These are phyloP conservation scores for Pleurotus djamor DNA, from an alignment of 768 basidiomycete genomes.

Conservation along the genomic window DNA sequence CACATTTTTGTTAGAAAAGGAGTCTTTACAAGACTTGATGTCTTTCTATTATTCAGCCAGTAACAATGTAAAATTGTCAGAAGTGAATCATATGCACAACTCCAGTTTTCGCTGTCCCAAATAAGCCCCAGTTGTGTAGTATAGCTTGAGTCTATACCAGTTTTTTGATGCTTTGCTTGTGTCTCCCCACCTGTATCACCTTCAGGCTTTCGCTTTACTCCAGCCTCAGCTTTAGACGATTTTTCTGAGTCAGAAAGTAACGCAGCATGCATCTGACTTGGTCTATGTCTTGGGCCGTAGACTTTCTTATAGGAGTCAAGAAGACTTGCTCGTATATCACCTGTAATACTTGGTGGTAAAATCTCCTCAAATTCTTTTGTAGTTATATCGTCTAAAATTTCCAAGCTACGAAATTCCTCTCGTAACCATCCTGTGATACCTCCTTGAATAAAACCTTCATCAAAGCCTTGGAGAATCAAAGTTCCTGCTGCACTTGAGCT, in stretches of 20 bases:
- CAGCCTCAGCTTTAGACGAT: no score
- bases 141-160: neutral
- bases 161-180: neutral
- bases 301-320: neutral
- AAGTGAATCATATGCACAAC: neutral
- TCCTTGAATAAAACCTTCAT: constrained; percentile 14
- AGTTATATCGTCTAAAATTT: constrained; percentile 26
- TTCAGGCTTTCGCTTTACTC: neutral
- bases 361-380: neutral
- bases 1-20: neutral
- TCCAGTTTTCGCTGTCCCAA: neutral
- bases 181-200: neutral
- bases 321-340: neutral
- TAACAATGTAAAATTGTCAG: neutral
- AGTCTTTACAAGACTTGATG: neutral
- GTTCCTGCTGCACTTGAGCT: constrained; percentile 21
- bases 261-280: neutral
- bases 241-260: no score
- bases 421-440: constrained; percentile 13
- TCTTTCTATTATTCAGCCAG: neutral
- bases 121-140: neutral
- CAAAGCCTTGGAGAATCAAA: constrained; percentile 22
- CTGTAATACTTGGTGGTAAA: neutral
- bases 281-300: neutral
- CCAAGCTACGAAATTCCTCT: constrained; percentile 24